A percentile compares a stretch with the other conserved stretches of the same genome.
phyloP scores from a whole-genome alignment of 2,329 filamentous ascomycete genomes.

The Aspergillus fischeri region DNA sequence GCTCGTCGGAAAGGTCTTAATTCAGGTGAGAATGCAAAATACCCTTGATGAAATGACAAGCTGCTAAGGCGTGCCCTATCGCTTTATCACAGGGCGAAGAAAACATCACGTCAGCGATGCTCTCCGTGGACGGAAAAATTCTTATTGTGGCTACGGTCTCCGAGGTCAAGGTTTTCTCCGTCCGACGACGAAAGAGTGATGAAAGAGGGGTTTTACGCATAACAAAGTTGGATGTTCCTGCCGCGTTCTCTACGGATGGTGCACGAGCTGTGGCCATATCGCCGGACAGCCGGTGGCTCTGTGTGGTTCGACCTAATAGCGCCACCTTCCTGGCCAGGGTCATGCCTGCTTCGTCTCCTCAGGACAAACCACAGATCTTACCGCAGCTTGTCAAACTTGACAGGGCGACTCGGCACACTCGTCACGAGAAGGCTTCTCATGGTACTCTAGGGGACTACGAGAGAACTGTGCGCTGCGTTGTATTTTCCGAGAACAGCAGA shows the following conservation, averaged over 20 bases:
- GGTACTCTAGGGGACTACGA: constrained; percentile 73
- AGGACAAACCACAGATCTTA: constrained; percentile 41
- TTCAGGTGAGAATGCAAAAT: constrained; percentile 35
- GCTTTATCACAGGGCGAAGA: constrained; percentile 60
- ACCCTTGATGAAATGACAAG: constrained; percentile 38
- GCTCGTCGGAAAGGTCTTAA: constrained; percentile 64
- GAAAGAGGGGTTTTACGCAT: constrained; percentile 62
- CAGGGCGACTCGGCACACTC: constrained; percentile 30
- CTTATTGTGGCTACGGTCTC: constrained; percentile 72
- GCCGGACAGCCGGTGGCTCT: constrained; percentile 45
- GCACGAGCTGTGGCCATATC: constrained; percentile 60
- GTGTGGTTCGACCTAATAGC: constrained; percentile 56
- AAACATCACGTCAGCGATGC: constrained; percentile 70
- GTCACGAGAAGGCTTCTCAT: constrained; percentile 50
- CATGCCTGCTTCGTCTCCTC: constrained; percentile 34
- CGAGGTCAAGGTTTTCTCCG: constrained; percentile 72
- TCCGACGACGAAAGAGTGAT: constrained; percentile 52
- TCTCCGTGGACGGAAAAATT: constrained; percentile 68
- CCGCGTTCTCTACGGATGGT: constrained; percentile 55
- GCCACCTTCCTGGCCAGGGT: constrained; percentile 54
- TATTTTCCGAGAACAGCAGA: constrained; percentile 76
- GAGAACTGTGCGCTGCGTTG: constrained; percentile 66
- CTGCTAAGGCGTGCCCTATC: constrained; percentile 2
- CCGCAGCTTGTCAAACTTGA: constrained; percentile 43
- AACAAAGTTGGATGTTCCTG: constrained; percentile 64